Conservation (phyloP, 768 basidiomycete genomes). For the Wakefieldia striispora region DNA sequence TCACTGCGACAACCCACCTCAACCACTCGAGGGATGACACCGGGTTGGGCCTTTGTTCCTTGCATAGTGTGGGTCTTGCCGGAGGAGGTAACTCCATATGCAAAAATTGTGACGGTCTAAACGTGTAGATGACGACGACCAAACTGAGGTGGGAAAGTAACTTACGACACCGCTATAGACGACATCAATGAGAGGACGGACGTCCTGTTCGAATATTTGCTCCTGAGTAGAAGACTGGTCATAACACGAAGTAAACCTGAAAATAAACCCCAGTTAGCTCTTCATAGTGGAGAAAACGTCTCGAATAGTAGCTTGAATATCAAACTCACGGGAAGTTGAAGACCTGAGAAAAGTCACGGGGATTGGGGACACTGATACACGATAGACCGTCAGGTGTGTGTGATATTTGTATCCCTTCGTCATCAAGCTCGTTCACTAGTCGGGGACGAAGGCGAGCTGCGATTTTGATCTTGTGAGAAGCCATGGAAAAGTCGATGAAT, state of each 20-base stretch:
- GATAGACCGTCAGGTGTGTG: constrained; percentile 42
- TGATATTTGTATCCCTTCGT: constrained; percentile 55
- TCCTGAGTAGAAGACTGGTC: constrained; percentile 68
- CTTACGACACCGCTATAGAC: constrained; percentile 75
- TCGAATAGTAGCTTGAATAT: neutral
- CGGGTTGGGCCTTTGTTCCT: constrained; percentile 68
- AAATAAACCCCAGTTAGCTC: constrained; percentile 1
- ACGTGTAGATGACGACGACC: neutral
- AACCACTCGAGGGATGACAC: constrained; percentile 84
- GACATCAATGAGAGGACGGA: constrained; percentile 74
- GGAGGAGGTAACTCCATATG: constrained; percentile 88
- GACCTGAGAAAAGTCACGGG: constrained; percentile 63
- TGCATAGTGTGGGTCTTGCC: constrained; percentile 96
- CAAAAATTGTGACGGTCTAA: constrained; percentile 84
- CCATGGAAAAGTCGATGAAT: constrained; percentile 8
- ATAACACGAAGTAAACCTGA: constrained; percentile 74
- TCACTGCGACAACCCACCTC: constrained; percentile 42
- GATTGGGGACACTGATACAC: constrained; percentile 66
- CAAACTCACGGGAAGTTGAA: constrained; percentile 73
- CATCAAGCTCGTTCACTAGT: constrained; percentile 59
- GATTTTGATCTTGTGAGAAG: constrained; percentile 59
- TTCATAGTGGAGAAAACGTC: neutral
- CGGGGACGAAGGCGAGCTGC: constrained; percentile 68
- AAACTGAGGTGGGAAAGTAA: neutral
- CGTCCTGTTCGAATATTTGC: constrained; percentile 74